Evolutionary conservation across 2,329 filamentous ascomycete genomes (phyloP).

Genomic region (Colletotrichum caudatum): DNA sequence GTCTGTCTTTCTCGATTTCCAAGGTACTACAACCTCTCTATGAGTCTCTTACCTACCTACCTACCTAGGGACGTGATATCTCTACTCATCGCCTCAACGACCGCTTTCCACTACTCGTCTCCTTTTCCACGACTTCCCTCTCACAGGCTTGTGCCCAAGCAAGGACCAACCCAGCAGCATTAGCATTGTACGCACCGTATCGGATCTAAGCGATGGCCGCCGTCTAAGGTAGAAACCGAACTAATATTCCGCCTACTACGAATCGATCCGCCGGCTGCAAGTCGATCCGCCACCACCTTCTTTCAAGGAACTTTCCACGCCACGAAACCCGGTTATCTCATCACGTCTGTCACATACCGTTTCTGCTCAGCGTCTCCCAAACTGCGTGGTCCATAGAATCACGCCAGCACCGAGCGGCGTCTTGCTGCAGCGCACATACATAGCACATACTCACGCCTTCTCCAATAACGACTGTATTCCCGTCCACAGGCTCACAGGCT

Average conservation of each 20-base stretch:
- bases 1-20: conserved; percentile 9
- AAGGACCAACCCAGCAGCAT: conserved; percentile 37
- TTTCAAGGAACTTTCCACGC: conserved; percentile 8
- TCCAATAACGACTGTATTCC: conserved; percentile 41
- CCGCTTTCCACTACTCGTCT: conserved; percentile 21
- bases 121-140: conserved; percentile 13
- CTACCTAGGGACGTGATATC: neutral
- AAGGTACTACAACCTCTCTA: neutral
- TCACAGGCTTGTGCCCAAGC: conserved; percentile 23
- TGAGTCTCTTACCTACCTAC: neutral
- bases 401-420: conserved; percentile 30
- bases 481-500: conserved; percentile 23
- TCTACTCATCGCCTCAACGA: conserved; percentile 11
- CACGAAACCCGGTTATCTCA: conserved; percentile 5
- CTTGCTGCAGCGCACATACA: conserved; percentile 31
- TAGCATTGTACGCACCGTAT: conserved; percentile 11
- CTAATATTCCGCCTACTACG: conserved; percentile 28
- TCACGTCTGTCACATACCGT: neutral
- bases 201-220: conserved; percentile 28
- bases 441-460: conserved; percentile 3
- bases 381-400: conserved; percentile 26
- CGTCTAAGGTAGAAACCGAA: conserved; percentile 26
- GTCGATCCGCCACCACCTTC: conserved; percentile 33
- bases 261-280: conserved; percentile 34
- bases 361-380: conserved; percentile 30